These are phyloP conservation scores for Chlorella sp. DNA, from an alignment of 139 green algal genomes.

Conservation along the genomic window DNA sequence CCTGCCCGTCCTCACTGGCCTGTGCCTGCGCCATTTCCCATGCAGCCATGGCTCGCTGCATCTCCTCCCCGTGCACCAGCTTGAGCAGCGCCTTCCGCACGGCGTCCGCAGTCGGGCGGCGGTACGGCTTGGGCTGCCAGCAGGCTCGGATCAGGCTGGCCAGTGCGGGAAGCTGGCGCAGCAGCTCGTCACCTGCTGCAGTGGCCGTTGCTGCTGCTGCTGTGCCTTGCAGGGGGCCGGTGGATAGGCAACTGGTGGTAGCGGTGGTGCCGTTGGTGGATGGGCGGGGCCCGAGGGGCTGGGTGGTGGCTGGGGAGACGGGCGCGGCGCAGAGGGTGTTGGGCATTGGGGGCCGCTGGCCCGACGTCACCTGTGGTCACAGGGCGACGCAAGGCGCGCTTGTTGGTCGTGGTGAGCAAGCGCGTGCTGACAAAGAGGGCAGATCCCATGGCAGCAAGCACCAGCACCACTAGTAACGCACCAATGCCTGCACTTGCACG, in stretches of 20 bases:
- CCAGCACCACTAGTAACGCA: not conserved
- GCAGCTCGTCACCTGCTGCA: not conserved
- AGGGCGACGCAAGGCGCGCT: constrained; percentile 7
- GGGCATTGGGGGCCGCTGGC: not conserved
- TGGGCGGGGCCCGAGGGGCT: too few species aligned
- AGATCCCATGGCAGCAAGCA: not conserved
- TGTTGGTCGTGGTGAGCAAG: constrained; percentile 6
- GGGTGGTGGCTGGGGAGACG: not conserved
- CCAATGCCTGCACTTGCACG: constrained; percentile 24
- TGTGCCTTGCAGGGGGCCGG: too few species aligned
- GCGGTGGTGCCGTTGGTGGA: too few species aligned
- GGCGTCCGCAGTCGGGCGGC: too few species aligned
- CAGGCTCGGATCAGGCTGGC: not conserved
- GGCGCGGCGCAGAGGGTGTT: not conserved
- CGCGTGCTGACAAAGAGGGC: not conserved
- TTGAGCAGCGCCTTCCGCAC: not conserved
- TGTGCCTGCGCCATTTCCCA: too few species aligned
- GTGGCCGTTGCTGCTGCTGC: too few species aligned
- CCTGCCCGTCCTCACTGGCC: too few species aligned
- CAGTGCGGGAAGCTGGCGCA: too few species aligned
- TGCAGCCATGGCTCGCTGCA: not conserved
- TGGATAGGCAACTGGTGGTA: too few species aligned
- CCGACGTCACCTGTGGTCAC: not conserved
- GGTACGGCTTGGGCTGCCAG: not conserved
- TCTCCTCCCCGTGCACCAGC: not conserved